A percentile compares a stretch with the other conserved stretches of the same genome.
These are phyloP conservation scores for Neofusicoccum ribis DNA, from an alignment of 2,329 filamentous ascomycete species.

Conservation along the genomic window DNA sequence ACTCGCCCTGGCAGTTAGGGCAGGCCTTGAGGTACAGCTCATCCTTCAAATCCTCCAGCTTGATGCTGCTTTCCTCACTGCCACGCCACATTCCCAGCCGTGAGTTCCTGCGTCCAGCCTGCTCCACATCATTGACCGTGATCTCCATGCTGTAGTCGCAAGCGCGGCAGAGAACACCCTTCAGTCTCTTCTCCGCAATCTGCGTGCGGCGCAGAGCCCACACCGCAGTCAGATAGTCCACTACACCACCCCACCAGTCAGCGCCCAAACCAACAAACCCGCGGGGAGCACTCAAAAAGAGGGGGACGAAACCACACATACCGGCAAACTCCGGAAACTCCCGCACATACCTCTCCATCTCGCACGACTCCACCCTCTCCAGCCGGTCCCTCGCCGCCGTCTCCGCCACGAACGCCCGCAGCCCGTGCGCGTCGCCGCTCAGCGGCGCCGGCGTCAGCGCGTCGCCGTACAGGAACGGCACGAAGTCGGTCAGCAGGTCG, in stretches of 20 bases:
- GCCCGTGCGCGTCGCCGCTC: background rate
- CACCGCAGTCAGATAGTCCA: background rate
- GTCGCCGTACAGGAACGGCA: background rate
- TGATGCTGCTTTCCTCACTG: background rate
- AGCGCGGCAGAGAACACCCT: background rate
- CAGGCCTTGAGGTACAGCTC: background rate
- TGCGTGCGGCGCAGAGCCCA: background rate
- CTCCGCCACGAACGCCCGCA: background rate
- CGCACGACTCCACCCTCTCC: background rate
- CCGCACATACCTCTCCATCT: background rate
- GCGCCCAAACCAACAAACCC: background rate
- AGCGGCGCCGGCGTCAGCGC: background rate
- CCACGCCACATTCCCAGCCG: background rate
- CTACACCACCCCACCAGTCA: background rate
- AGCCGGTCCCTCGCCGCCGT: background rate
- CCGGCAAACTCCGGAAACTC: constrained; percentile 5
- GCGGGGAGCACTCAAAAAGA: no score
- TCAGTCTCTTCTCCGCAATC: background rate
- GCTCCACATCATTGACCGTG: background rate
- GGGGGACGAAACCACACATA: background rate
- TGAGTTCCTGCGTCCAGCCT: background rate
- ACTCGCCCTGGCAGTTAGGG: background rate
- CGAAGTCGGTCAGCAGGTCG: background rate
- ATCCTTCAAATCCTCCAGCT: background rate
- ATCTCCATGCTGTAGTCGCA: constrained; percentile 3